Evolutionary conservation across 2,329 filamentous ascomycete genomes (phyloP).

Genomic region (Colletotrichum godetiae): DNA sequence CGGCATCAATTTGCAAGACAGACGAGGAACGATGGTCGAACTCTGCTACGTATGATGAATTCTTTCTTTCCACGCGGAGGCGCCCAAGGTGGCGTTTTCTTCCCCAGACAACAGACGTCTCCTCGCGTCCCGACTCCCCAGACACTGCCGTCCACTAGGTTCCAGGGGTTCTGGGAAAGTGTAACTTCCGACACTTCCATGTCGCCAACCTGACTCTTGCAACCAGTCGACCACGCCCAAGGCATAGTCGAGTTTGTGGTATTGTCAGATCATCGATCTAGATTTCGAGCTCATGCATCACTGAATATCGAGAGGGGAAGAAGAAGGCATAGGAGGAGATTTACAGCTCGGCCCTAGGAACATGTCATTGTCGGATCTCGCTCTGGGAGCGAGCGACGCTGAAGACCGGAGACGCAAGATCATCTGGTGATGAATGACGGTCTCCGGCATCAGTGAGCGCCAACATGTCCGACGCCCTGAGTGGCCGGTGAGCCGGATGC

Average conservation of each 20-base stretch:
- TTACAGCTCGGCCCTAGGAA: neutral
- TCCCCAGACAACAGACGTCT: slow-evolving; percentile 21
- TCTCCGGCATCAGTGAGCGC: neutral
- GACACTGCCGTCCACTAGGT: slow-evolving; percentile 17
- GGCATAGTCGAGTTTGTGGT: neutral
- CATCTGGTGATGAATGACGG: slow-evolving; percentile 17
- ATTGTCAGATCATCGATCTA: slow-evolving; percentile 17
- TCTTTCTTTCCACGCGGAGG: slow-evolving; percentile 23
- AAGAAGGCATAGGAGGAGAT: neutral
- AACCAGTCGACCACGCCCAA: neutral
- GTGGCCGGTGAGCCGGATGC: slow-evolving; percentile 9
- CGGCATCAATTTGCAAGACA: slow-evolving; percentile 5
- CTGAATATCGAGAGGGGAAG: neutral
- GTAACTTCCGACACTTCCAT: slow-evolving; percentile 26
- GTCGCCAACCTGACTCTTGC: slow-evolving; percentile 32
- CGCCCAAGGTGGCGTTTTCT: slow-evolving; percentile 22
- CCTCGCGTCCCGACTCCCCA: neutral
- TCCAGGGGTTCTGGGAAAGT: neutral
- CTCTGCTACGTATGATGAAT: neutral
- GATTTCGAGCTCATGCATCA: neutral
- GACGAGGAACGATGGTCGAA: slow-evolving; percentile 5
- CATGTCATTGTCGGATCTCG: slow-evolving; percentile 8
- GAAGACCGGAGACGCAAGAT: slow-evolving; percentile 20
- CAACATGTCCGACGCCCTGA: neutral
- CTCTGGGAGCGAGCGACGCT: slow-evolving; percentile 17